Base-by-base conservation (phyloP, 75 land plant species). In the Selaginella moellendorffii region DNA sequence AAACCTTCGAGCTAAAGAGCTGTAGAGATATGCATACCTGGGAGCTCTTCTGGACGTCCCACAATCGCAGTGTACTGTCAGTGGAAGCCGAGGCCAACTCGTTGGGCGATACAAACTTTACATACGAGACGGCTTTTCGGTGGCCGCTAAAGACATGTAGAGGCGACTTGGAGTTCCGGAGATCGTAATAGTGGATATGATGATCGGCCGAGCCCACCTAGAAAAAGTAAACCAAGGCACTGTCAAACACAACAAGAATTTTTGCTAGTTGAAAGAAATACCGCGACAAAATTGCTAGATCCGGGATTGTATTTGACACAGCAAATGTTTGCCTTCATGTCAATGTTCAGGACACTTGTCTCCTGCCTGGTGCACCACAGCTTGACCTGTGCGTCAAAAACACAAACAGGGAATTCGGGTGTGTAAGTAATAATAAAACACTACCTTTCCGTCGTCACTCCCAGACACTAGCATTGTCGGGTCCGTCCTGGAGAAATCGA, bases 171-270 rank as follows among this genome's bases (percentile, higher is more conserved):
- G 62, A 66, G 61, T 88, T 86, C 71, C 98, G 82, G 65, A 93
- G 68, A 65, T 93, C 98, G 83, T 81, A 93, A 68, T 93, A 93
- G 62, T 93, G 96, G 53, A 93, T 84, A 62, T 93, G 78, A 70
- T 89, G 98, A 69, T 93, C 98, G 30, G 96, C 96, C 59, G 96
- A 93, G 56, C 98, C 98, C 54, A 89, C 98, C 96, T 93, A 74
- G 28, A 69, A 31, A 76, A 31, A 31, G 14, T 5, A 36, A 36
- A 36, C 46, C 5, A 5, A 36, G 5, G 5, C 5, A 36, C 14
- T 36, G 5, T 36, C 5, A 36, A 5, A 36, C 5, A 5, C 14
- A 36, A 36, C 5, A 5, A 14, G 5, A 36, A 36, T 36, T 5
- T 5, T 36, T 36, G n/a, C n/a, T n/a, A n/a, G n/a, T n/a, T n/a